Conservation (phyloP, 352 stramenopile species). For the Phytopythium oedochilum region DNA sequence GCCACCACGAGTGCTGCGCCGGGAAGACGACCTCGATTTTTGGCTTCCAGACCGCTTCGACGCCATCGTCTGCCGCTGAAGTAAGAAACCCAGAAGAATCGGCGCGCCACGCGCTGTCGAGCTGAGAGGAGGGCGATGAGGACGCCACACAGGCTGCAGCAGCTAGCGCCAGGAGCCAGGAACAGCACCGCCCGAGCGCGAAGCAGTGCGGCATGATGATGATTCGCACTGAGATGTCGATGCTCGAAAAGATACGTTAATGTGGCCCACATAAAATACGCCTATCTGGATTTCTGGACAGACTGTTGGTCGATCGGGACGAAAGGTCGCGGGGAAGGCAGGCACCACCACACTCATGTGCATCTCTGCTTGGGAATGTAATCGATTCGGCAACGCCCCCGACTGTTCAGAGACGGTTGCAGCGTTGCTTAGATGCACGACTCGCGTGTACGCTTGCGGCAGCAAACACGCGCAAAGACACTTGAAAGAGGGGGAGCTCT, state of each 20-base stretch:
- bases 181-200: background rate
- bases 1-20: constrained; percentile 27
- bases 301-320: too few species aligned
- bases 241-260: too few species aligned
- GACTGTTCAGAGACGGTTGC: too few species aligned
- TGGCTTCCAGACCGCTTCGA: background rate
- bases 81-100: background rate
- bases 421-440: too few species aligned
- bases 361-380: background rate
- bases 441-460: too few species aligned
- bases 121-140: background rate
- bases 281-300: background rate
- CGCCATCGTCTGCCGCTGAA: background rate
- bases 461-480: too few species aligned
- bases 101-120: background rate
- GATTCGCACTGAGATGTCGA: background rate
- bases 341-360: background rate
- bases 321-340: background rate
- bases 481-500: too few species aligned
- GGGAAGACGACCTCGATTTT: constrained; percentile 25
- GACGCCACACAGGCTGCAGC: too few species aligned
- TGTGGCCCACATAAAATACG: background rate
- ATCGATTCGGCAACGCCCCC: background rate
- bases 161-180: background rate
- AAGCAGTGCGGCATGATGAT: background rate